Evolutionary conservation across 768 basidiomycete genomes (phyloP), one percentile per base, ranked within the genome.

Genomic region (Scleroderma bovista): DNA sequence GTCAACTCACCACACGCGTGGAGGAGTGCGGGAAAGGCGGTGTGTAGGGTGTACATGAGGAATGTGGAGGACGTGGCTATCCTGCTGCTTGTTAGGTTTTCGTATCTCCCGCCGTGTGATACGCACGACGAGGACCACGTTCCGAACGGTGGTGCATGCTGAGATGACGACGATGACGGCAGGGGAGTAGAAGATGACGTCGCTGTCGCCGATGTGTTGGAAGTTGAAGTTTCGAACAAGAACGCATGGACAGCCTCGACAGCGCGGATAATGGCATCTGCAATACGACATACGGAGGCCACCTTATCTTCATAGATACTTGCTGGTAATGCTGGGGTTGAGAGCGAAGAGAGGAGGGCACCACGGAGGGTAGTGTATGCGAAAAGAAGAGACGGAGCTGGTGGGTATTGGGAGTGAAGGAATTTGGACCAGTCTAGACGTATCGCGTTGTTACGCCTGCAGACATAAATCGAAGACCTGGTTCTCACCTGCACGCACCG

Each of bases 51-150:
- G 23, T 57, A 61, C 41, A 44, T 47, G 26, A 66, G 54, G 31
- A 66, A 55, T 7, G 63, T 63, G 7, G 60, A 60, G 11, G 40
- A 44, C 52, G 64, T 32, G 2, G 57, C 54, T 3, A 66, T 56
- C 22, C 60, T 52, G 2, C 52, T 8, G 20, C 53, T 54, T 26
- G 60, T 54, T 36, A 56, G 46, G 22, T 61, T 46, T 39, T 47
- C 56, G 19, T 53, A 44, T 19, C 47, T 19, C 10, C 10, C n/a
- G 15, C 13, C 32, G n/a, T 3, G 43, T 32, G 17, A 36, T 26
- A 37, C 17, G 5, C n/a, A n/a, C n/a, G 32, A 26, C 20, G 13
- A n/a, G 33, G 32, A 16, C 29, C 9, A 50, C 9, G 13, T 37
- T 23, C 10, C 2, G 16, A n/a, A 5, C 20, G 29, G 20, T 10